Base-by-base conservation (phyloP, 2,329 filamentous ascomycete genomes). In the Hypoxylon sp. region DNA sequence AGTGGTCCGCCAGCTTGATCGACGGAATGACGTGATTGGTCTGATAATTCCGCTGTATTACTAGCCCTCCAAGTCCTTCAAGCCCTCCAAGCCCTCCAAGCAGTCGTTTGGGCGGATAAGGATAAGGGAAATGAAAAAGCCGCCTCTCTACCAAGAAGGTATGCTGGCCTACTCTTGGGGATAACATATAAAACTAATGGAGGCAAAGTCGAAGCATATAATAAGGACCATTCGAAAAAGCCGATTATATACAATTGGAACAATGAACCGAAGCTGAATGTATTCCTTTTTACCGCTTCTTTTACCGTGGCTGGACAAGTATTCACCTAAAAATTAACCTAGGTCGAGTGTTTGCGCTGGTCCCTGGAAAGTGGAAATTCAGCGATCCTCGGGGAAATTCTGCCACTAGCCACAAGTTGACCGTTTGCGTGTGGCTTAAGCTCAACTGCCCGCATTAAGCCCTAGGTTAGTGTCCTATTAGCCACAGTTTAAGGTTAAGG, bases 21-120 rank as follows among this genome's bases (percentile, higher is more conserved):
- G 69, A 71, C 27, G 62, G 64, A 61, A 65, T 66, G 56, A 73
- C 72, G 63, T 79, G 77, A 78, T 78, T 79, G 77, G 77, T 42
- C 61, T 59, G 64, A 70, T 59, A 64, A 51, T 61, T 65, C 56
- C 68, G 72, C 27, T 49, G 68, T 53, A 48, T 66, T 68, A 64
- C 61, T 71, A 27, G 25, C 25, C 25, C 25, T 27, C 25, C 25
- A 27, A 27, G 33, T 37, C 3, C 13, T 37, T 2, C 33, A 13
- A 71, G 68, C 55, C 60, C 44, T 69, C 50, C 33, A 13, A 71
- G 68, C 55, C 60, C 44, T 69, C 50, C 54, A 64, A 33, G 66
- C 49, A 44, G 54, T 53, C 57, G 69, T 60, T 35, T 64, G 14
- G n/a, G 68, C 35, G 53, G 63, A 57, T 61, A 58, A 50, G 31